Base-by-base conservation (phyloP, 352 stramenopile genomes). In the Globisporangium cylindrosporum region DNA sequence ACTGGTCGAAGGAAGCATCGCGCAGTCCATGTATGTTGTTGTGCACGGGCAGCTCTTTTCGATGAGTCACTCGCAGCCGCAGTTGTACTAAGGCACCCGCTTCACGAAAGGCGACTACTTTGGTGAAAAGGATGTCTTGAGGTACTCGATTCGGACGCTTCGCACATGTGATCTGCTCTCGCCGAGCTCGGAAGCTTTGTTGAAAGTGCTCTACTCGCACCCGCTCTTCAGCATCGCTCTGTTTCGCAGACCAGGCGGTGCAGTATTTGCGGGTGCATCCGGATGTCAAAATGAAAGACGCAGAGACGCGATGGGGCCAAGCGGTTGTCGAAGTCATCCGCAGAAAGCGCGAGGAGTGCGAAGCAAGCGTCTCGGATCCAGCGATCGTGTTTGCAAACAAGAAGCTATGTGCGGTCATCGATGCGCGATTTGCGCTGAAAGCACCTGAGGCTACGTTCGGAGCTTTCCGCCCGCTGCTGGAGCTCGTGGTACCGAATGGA, bases 1-100 rank as follows among this genome's bases (percentile, higher is more conserved):
- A 15, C 24, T 92, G 2, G 77, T 89, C 0, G 82, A 92, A 77
- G 84, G 80, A 2, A 88, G 71, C 48, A 86, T 92, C 34, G 74
- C 80, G 32, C 88, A 84, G 43, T 69, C 74, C 32, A 90, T 92
- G 84, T 90, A 86, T 53, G 89, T 92, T 49, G 80, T 92, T n/a
- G 79, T 88, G 0, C 72, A 73, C 54, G 84, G 84, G 0, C 66
- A 79, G 38, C 55, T 92, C 6, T 74, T 76, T 49, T 75, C 74
- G 0, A 72, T 65, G 0, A 87, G 73, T 48, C 70, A 67, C 3
- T 65, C 78, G 1, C 67, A 86, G 3, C 46, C 72, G 3, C 69
- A 59, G 1, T 8, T 69, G 27, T 73, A 71, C 55, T 57, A 58
- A 10, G 67, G 74, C 20, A 41, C 66, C 0, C 78, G 68, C 27